Evolutionary conservation across 2,329 filamentous ascomycete species (phyloP), one percentile per base, ranked within the genome.

Genomic region (Colletotrichum musicola): DNA sequence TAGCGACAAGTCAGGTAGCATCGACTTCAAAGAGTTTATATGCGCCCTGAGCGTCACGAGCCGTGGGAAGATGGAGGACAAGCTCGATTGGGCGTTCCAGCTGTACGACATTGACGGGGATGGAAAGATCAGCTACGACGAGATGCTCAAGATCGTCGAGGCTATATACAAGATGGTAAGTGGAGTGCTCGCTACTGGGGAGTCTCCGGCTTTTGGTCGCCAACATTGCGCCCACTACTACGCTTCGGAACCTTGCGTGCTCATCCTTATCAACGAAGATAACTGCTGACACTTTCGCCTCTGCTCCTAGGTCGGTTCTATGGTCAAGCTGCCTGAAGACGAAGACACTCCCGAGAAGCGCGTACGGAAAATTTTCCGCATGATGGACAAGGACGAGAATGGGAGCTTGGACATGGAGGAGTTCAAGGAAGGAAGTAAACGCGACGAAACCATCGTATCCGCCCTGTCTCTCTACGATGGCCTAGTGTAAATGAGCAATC

Each of bases 321-420:
- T 99, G 96, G 96, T 99, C 76, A 98, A 98, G 82, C 88, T 99
- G 51, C 96, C 96, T 60, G 94, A 98, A 81, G 96, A 99, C 83
- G 96, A 99, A 85, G 95, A 99, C 83, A 99, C 96, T 65, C 96
- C 96, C 18, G 95, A 98, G 86, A 99, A 99, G 86, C 92, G 96
- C 72, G 96, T 99, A 71, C 90, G 88, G 82, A 99, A 99, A 87
- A 98, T 99, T 81, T 99, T 99, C 87, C 88, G 92, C 77, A 98
- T 98, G 96, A 99, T 99, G 96, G 96, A 99, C 86, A 99, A 99
- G 88, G 96, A 99, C 80, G 95, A 98, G 84, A 98, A 98, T 79
- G 96, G 95, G 75, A 97, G 93, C 77, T 84, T 99, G 75, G 95
- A 98, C 80, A 95, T 98, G 88, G 92, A 95, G 70, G 96, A 99